Evolutionary conservation across 2,329 filamentous ascomycete species (phyloP).

Genomic region (Neocatenulostroma microsporum): DNA sequence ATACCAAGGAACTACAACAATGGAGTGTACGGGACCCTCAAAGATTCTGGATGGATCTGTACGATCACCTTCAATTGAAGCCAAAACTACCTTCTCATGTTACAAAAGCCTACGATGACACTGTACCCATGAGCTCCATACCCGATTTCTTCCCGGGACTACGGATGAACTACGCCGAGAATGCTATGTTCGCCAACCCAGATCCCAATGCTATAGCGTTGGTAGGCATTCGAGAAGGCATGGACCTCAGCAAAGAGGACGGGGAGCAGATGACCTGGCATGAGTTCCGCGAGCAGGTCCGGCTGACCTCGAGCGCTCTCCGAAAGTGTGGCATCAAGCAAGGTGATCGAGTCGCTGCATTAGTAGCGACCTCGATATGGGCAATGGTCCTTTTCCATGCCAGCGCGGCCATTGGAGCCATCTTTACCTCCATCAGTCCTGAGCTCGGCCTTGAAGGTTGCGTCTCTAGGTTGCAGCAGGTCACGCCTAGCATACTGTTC

Average conservation of each 20-base stretch:
- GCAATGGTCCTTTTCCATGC: conserved; percentile 37
- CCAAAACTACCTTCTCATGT: conserved; percentile 28
- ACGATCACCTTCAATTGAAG: conserved; percentile 31
- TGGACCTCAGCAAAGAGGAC: conserved; percentile 22
- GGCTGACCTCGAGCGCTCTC: conserved; percentile 32
- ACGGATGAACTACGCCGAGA: conserved; percentile 36
- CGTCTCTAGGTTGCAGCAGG: conserved; percentile 34
- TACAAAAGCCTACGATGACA: conserved; percentile 33
- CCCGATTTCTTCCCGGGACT: conserved; percentile 34
- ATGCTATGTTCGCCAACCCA: conserved; percentile 32
- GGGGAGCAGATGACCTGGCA: conserved; percentile 35
- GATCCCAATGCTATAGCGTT: conserved; percentile 31
- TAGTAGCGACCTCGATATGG: conserved; percentile 38
- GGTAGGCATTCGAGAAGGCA: conserved; percentile 34
- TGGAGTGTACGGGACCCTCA: conserved; percentile 36
- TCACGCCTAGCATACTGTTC: conserved; percentile 35
- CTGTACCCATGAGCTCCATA: conserved; percentile 30
- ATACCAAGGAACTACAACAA: conserved; percentile 31
- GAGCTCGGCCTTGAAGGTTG: conserved; percentile 35
- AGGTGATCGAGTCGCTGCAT: conserved; percentile 34
- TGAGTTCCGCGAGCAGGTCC: conserved; percentile 33
- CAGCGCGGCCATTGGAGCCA: conserved; percentile 35
- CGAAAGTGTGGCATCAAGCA: conserved; percentile 31
- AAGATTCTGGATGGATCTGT: conserved; percentile 39
- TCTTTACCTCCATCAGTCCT: conserved; percentile 39